Evolutionary conservation across 192 early-diverging fungal genomes (phyloP), one percentile per base, ranked within the genome.

Genomic region (Haplosporangium gracile): DNA sequence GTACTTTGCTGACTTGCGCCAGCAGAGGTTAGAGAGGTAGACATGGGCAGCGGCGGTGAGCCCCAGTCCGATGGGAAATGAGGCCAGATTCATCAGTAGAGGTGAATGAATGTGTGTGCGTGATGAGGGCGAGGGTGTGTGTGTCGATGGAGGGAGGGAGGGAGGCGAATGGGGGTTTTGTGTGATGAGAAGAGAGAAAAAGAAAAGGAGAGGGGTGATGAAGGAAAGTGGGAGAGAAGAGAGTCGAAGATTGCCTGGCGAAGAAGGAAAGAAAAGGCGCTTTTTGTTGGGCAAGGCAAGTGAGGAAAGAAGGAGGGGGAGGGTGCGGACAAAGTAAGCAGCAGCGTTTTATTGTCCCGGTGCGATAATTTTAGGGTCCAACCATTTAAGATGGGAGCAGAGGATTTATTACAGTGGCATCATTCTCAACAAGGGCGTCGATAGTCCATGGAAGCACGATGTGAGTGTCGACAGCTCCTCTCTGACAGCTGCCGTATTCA

Each of bases 21-120:
- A 42, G 47, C 49, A 60, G 4, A n/a, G 60, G 29, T 68, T 70
- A 39, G 26, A 78, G 20, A 83, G 71, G 68, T 83, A 72, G 43
- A 63, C 72, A 75, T 83, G 82, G 10, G 76, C 82, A 2, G 76
- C 75, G 49, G 81, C 47, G 71, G 63, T 60, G 55, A 82, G 76
- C 9, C 81, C 81, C 15, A 77, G 65, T 16, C 81, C 81, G 53
- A 74, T 45, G 45, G 82, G 76, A 51, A 78, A 78, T 24, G 70
- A 40, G 34, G 76, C 16, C 1, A 11, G 16, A 20, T 36, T 55
- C 34, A 55, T 32, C 20, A 49, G 20, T 75, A 20, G 45, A 75
- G 3, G 36, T 39, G 22, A 75, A 71, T 70, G 34, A 13, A 15
- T 65, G 60, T 32, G 29, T 32, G 29, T 15, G 29, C 10, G 60